phyloP scores from a whole-genome alignment of 257 asterid genomes.

The Solanum stenotomum region DNA sequence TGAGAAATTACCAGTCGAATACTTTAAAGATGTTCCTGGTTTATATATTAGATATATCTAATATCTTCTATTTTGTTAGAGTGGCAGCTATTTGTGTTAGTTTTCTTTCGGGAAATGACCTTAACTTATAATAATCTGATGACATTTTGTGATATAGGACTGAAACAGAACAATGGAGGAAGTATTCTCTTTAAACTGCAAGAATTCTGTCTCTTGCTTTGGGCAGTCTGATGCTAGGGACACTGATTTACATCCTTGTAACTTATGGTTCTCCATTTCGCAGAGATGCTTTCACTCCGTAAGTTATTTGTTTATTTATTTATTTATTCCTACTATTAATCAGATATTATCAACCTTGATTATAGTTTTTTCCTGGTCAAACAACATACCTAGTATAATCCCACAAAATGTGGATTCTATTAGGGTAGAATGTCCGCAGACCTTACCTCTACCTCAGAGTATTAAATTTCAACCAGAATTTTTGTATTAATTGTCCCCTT shows the following conservation, averaged over 20 bases:
- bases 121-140: not conserved
- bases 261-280: conserved; percentile 79
- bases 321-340: not conserved
- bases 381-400: too few relatives aligned
- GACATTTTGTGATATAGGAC: conserved; percentile 20
- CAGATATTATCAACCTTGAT: not conserved
- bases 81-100: not conserved
- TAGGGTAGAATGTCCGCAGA: too few relatives aligned
- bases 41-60: not conserved
- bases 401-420: too few relatives aligned
- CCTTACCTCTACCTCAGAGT: not conserved
- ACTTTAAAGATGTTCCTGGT: not conserved
- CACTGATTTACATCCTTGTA: conserved; percentile 47
- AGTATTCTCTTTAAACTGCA: conserved; percentile 39
- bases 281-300: conserved; percentile 54
- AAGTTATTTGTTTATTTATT: conserved; percentile 17
- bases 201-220: conserved; percentile 43
- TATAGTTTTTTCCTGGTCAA: not conserved
- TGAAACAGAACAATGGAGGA: conserved; percentile 28
- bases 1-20: not conserved
- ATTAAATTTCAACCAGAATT: not conserved
- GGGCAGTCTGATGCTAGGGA: conserved; percentile 71
- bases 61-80: not conserved
- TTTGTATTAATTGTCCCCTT: not conserved
- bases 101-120: not conserved